A percentile compares a stretch with the other conserved stretches of the same genome.
Conservation (phyloP, 2,329 filamentous ascomycete genomes). For the Epichloe festucae region DNA sequence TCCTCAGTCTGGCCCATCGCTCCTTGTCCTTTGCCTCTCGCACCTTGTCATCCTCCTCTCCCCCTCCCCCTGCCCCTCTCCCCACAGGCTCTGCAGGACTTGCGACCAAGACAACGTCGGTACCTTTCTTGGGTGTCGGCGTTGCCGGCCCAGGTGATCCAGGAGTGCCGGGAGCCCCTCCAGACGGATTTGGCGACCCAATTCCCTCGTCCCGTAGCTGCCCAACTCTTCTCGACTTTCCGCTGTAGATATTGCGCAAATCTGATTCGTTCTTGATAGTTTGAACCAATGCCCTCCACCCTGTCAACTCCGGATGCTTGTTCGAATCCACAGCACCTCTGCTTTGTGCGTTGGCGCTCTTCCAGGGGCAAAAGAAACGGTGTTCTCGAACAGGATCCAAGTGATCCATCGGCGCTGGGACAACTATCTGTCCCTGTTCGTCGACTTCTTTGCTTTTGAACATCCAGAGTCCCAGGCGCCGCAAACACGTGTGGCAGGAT, state of each 20-base stretch:
- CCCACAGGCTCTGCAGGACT: conserved; percentile 5
- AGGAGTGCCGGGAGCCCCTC: not conserved
- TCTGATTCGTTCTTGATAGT: conserved; percentile 47
- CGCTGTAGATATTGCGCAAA: conserved; percentile 28
- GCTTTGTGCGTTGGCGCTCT: conserved; percentile 50
- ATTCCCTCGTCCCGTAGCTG: not conserved
- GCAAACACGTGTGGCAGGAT: conserved; percentile 74
- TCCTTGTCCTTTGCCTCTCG: conserved; percentile 53
- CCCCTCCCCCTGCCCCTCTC: conserved; percentile 5
- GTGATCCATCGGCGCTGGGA: conserved; percentile 49
- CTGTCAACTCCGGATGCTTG: conserved; percentile 27
- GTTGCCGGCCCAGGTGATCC: conserved; percentile 10
- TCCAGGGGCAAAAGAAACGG: conserved; percentile 76
- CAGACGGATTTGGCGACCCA: not conserved
- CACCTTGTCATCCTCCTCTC: conserved; percentile 30
- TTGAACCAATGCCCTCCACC: conserved; percentile 41
- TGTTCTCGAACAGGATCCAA: conserved; percentile 62
- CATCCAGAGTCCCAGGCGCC: conserved; percentile 86
- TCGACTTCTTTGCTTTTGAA: conserved; percentile 65
- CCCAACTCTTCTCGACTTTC: conserved; percentile 15
- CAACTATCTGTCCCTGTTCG: conserved; percentile 36
- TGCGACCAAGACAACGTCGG: conserved; percentile 4
- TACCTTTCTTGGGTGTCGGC: conserved; percentile 1
- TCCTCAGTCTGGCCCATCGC: conserved; percentile 57
- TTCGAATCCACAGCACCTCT: conserved; percentile 19